A percentile compares a stretch with the other conserved stretches of the same genome.
phyloP scores from a whole-genome alignment of 75 land plant species.

The Gnetum montanum region DNA sequence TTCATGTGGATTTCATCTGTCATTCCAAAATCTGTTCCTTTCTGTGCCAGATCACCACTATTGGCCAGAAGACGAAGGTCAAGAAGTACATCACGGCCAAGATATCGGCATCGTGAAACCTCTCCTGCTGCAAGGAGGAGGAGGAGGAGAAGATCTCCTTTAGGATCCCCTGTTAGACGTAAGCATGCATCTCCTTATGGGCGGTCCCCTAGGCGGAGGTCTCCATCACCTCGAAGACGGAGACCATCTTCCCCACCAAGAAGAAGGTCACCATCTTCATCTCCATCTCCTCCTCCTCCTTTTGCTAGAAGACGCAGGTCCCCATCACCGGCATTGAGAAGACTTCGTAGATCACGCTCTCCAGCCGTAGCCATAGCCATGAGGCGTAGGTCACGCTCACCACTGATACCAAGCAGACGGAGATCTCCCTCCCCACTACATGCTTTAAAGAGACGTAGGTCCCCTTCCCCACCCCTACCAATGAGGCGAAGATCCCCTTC shows the following conservation, averaged over 20 bases:
- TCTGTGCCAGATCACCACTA: slow-evolving; percentile 8
- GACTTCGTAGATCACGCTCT: slow-evolving; percentile 14
- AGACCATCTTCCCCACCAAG: slow-evolving; percentile 18
- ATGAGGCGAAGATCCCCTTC: slow-evolving; percentile 15
- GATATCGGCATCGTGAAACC: slow-evolving; percentile 21
- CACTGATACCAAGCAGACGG: slow-evolving; percentile 5
- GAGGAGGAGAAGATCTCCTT: slow-evolving; percentile 25
- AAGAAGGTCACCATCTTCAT: slow-evolving; percentile 19
- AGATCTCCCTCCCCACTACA: slow-evolving; percentile 13
- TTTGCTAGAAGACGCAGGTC: slow-evolving; percentile 15
- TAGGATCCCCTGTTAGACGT: slow-evolving; percentile 29
- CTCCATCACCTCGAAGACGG: slow-evolving; percentile 17
- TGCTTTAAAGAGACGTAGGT: too few relatives aligned
- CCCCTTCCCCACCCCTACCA: slow-evolving; percentile 15
- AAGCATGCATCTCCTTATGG: slow-evolving; percentile 26
- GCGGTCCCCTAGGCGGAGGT: slow-evolving; percentile 34
- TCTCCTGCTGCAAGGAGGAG: slow-evolving; percentile 31
- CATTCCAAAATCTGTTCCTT: too few relatives aligned
- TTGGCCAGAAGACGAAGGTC: slow-evolving; percentile 26
- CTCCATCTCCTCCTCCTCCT: slow-evolving; percentile 14
- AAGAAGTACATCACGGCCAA: slow-evolving; percentile 55
- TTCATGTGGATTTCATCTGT: not conserved
- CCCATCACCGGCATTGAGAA: slow-evolving; percentile 13
- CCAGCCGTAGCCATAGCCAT: too few relatives aligned
- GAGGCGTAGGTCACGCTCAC: slow-evolving; percentile 12